Evolutionary conservation across 2,329 filamentous ascomycete genomes (phyloP), one percentile per base, ranked within the genome.

Genomic region (Mycosphaerella arachidis): DNA sequence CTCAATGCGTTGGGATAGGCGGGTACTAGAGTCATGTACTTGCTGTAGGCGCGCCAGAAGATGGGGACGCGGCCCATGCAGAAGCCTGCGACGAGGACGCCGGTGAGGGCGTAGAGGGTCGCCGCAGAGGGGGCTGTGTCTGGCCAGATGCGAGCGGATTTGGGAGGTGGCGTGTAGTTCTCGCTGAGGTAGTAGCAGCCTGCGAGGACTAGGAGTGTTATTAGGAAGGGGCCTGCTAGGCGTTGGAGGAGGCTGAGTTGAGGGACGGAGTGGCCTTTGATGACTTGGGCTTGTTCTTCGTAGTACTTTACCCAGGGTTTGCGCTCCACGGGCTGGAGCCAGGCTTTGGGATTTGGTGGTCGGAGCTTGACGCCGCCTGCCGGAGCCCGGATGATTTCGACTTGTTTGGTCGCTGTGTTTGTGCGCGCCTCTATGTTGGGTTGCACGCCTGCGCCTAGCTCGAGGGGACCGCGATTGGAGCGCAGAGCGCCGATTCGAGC

Each of bases 31-130:
- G 89, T 77, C 75, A 90, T 86, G 76, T 88, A 88, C 63, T 79
- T 83, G 75, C 91, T 92, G 66, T 91, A 75, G 16, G 85, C 55
- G 12, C 76, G 74, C 86, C 88, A 93, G 31, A 86, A 67, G 1
- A 84, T 84, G 51, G 88, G 87, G 10, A 85, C 65, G 65, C 81
- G 82, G 86, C 88, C 91, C 30, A 80, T 75, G 27, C 80, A 58
- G 65, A 81, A 86, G 10, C 87, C 76, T 43, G 79, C 64, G 6
- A 81, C 59, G 71, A 92, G 91, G 53, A 81, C 60, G n/a, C 75
- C 78, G 48, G 91, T 79, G 46, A 93, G 73, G 6, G 78, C 76
- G 35, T 79, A 76, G n/a, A 91, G 77, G 2, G 90, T 91, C 12
- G 86, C 85, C 2, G 82, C 79, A 13, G 86, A 80, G 1, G 86